Conservation (phyloP, 768 basidiomycete species). For the Phaeotremella fagi region DNA sequence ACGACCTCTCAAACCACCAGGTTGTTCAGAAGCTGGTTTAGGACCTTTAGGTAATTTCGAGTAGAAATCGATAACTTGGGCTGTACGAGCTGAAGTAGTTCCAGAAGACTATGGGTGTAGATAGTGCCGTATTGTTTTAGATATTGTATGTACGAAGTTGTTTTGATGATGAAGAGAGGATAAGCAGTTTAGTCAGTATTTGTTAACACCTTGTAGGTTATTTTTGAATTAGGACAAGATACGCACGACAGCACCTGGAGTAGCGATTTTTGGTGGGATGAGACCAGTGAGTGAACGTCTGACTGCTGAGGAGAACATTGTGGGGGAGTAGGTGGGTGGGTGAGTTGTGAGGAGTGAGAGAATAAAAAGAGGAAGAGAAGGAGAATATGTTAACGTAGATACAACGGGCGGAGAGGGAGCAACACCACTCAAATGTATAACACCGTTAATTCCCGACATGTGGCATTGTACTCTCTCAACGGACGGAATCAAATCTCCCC, state of each 20-base stretch:
- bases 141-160: no score
- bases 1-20: constrained; percentile 65
- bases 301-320: constrained; percentile 76
- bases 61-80: constrained; percentile 88
- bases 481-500: not conserved
- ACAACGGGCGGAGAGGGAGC: not conserved
- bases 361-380: not conserved
- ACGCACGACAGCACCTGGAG: constrained; percentile 78
- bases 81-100: constrained; percentile 72
- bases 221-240: not conserved
- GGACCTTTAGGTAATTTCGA: constrained; percentile 91
- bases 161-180: not conserved
- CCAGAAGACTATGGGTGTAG: constrained; percentile 65
- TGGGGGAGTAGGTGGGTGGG: not conserved
- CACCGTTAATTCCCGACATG: not conserved
- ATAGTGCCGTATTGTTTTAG: no score
- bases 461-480: not conserved
- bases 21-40: constrained; percentile 56
- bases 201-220: no score
- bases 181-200: not conserved
- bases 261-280: constrained; percentile 92
- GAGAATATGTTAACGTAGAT: not conserved
- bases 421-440: not conserved
- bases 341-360: no score
- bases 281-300: constrained; percentile 78